Conservation (phyloP, 768 basidiomycete genomes). For the Mycena epipterygia region DNA sequence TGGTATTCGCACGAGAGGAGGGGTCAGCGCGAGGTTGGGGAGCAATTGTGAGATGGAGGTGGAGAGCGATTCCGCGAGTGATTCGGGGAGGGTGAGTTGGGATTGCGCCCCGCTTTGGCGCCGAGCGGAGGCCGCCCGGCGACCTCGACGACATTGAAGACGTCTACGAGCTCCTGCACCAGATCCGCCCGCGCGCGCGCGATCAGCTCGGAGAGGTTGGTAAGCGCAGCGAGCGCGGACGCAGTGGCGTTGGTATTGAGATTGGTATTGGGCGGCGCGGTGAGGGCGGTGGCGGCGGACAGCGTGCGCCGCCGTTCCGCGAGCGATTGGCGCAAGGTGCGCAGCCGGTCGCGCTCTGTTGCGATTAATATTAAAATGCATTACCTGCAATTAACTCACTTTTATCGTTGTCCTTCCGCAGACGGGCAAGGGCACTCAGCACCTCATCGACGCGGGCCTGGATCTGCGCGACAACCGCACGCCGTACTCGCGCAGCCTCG, state of each 20-base stretch:
- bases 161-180: conserved; percentile 87
- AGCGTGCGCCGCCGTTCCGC: conserved; percentile 77
- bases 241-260: conserved; percentile 27
- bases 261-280: too few relatives aligned
- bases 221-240: conserved; percentile 54
- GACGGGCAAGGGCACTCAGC: conserved; percentile 57
- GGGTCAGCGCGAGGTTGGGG: not conserved
- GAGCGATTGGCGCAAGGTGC: conserved; percentile 69
- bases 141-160: conserved; percentile 87
- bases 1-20: too few relatives aligned
- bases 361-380: not conserved
- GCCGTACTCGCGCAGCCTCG: conserved; percentile 56
- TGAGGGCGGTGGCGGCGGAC: conserved; percentile 65
- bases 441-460: conserved; percentile 62
- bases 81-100: conserved; percentile 9
- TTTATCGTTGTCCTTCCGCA: conserved; percentile 73
- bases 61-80: conserved; percentile 30
- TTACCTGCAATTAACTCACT: conserved; percentile 58
- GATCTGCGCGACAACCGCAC: conserved; percentile 61
- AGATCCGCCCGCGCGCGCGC: conserved; percentile 79
- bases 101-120: conserved; percentile 67
- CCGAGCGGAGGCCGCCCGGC: conserved; percentile 84
- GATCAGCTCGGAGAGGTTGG: conserved; percentile 65
- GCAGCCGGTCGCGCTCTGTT: conserved; percentile 73
- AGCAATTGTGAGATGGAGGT: conserved; percentile 18